Evolutionary conservation across 169 alveolate species (phyloP), one percentile per base, ranked within the genome.

Genomic region (Besnoitia besnoiti): DNA sequence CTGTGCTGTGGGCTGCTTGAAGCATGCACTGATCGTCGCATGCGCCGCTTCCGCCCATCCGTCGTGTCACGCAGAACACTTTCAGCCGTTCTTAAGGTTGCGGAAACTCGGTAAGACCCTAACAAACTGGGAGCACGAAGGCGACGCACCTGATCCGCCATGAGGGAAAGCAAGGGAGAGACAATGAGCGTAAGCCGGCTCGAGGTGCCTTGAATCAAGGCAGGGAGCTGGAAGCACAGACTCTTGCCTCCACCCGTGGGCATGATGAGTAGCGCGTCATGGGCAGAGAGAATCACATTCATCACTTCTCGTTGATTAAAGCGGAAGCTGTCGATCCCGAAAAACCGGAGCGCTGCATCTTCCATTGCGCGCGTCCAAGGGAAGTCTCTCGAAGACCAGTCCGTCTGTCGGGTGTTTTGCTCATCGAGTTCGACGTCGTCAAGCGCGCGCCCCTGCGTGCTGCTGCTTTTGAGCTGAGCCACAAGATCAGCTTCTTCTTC

Each of bases 191-290:
- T 77, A 47, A 91, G 87, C 27, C 44, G 82, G 55, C 98, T 96
- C 40, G 92, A 94, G 85, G 95, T 96, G 50, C 94, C 91, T 16
- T 27, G 24, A 79, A 97, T 93, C 42, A 98, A 94, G 12, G 99
- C 99, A 19, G 99, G 99, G 30, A 98, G 96, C 95, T 98, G 99
- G 94, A 96, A 98, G 88, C 99, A 98, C 39, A 98, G 96, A 27
- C 99, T 97, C 92, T 98, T 98, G 0, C 99, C 99, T 46, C 99
- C 99, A 35, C 99, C 99, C 7, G 99, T 99, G n/a, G 99, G 99
- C 97, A 99, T 98, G 92, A 98, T 97, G 27, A 98, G 98, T 92
- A 99, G 96, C 39, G 98, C 98, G 93, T 99, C 99, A 67, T 97
- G 93, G 73, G 96, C 96, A 27, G 97, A 94, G 80, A 98, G 92